These are phyloP conservation scores for Talaromyces sp. DNA, from an alignment of 2,329 filamentous ascomycete genomes.

Conservation along the genomic window DNA sequence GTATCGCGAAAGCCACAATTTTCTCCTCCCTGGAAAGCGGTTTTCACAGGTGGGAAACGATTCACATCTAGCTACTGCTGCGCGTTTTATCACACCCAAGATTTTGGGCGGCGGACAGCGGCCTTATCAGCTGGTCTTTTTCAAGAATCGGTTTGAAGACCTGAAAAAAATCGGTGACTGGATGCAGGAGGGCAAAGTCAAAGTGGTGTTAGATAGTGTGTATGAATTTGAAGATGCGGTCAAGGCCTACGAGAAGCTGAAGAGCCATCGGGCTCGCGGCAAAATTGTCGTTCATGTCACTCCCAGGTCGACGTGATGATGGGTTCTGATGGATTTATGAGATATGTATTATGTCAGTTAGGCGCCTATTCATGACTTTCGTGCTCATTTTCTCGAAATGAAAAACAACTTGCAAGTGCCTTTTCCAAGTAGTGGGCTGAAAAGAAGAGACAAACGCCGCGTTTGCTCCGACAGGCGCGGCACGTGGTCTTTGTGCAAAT, in stretches of 20 bases:
- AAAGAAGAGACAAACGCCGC: no score
- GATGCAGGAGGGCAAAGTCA: conserved; percentile 56
- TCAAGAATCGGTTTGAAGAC: conserved; percentile 39
- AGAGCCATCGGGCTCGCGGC: conserved; percentile 51
- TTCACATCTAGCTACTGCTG: conserved; percentile 24
- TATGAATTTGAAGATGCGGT: conserved; percentile 54
- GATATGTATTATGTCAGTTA: background rate
- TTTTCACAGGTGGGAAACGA: conserved; percentile 51
- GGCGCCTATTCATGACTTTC: background rate
- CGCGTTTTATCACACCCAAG: conserved; percentile 39
- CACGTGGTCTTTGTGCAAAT: background rate
- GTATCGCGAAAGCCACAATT: conserved; percentile 51
- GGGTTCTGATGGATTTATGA: background rate
- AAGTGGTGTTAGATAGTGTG: conserved; percentile 50
- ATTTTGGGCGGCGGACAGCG: conserved; percentile 48
- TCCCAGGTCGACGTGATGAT: conserved; percentile 10
- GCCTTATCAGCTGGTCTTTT: conserved; percentile 28
- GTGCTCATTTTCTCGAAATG: background rate
- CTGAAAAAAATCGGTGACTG: conserved; percentile 48
- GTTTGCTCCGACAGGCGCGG: background rate
- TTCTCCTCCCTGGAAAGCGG: conserved; percentile 44
- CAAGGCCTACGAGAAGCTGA: conserved; percentile 55
- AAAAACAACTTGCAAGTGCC: background rate
- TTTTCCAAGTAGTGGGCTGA: no score
- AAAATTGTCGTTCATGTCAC: conserved; percentile 51